Percentiles rank a stretch among this genome's conserved stretches.
Conservation (phyloP, 441 rosid genomes). For the Croton setiger region DNA sequence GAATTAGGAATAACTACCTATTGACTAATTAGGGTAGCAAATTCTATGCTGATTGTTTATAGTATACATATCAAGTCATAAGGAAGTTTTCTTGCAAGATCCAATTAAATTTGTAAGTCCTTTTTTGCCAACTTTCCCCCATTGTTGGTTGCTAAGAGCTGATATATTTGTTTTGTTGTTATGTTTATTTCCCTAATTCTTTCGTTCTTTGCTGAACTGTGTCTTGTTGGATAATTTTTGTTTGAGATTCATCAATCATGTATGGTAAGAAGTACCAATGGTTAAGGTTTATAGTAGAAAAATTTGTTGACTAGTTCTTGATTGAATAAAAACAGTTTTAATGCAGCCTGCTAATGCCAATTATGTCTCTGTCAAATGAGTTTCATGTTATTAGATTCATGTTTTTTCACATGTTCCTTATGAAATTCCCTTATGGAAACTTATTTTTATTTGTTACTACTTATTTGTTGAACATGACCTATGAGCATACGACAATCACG, state of each 20-base stretch:
- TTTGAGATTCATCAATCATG: background rate
- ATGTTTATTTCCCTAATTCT: slow-evolving; percentile 6
- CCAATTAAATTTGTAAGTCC: slow-evolving; percentile 28
- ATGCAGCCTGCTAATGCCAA: background rate
- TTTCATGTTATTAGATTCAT: background rate
- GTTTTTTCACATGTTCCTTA: slow-evolving; percentile 2
- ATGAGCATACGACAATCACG: no score
- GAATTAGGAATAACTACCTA: slow-evolving; percentile 47
- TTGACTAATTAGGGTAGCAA: slow-evolving; percentile 48
- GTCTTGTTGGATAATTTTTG: no score
- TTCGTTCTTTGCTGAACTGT: slow-evolving; percentile 16
- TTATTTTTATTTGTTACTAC: background rate
- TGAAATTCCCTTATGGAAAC: background rate
- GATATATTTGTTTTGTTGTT: slow-evolving; percentile 21
- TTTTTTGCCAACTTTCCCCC: slow-evolving; percentile 26
- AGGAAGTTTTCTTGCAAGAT: slow-evolving; percentile 38
- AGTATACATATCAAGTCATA: slow-evolving; percentile 38
- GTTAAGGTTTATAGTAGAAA: background rate
- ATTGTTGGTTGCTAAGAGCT: slow-evolving; percentile 31
- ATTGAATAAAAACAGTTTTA: no score
- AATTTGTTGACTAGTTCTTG: no score
- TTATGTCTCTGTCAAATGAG: background rate
- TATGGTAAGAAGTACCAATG: background rate
- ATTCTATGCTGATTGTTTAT: slow-evolving; percentile 51
- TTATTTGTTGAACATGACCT: background rate